Evolutionary conservation across 768 basidiomycete species (phyloP).

Genomic region (Tricholoma flavovirens): DNA sequence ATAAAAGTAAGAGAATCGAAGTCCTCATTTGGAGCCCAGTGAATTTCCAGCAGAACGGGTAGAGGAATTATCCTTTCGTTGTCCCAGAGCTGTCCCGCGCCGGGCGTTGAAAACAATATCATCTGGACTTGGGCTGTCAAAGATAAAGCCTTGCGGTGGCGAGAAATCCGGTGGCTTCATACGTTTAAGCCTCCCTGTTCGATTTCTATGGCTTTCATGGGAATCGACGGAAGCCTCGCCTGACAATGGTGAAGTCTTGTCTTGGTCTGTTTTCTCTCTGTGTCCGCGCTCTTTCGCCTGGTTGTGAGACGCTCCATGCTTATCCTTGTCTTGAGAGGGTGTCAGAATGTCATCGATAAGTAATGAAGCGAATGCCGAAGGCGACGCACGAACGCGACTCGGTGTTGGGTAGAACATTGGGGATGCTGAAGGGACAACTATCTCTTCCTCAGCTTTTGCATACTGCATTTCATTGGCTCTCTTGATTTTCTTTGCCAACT

Average conservation of each 20-base stretch:
- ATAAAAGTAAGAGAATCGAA: slow-evolving; percentile 14
- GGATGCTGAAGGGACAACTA: slow-evolving; percentile 30
- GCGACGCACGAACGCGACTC: slow-evolving; percentile 60
- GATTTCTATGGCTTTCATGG: slow-evolving; percentile 18
- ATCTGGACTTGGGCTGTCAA: slow-evolving; percentile 87
- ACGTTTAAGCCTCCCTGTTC: slow-evolving; percentile 20
- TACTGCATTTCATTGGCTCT: slow-evolving; percentile 45
- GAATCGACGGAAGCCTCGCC: slow-evolving; percentile 6
- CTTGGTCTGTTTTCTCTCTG: neutral
- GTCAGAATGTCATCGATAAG: slow-evolving; percentile 52
- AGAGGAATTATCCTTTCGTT: slow-evolving; percentile 24
- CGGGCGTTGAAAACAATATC: slow-evolving; percentile 81
- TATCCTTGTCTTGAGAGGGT: slow-evolving; percentile 29
- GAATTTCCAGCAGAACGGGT: slow-evolving; percentile 16
- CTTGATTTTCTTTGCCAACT: slow-evolving; percentile 71
- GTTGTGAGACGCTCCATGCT: slow-evolving; percentile 20
- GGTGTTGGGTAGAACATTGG: slow-evolving; percentile 55
- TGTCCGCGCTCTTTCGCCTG: slow-evolving; percentile 26
- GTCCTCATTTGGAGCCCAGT: slow-evolving; percentile 17
- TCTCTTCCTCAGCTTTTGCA: slow-evolving; percentile 33
- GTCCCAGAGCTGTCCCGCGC: slow-evolving; percentile 59
- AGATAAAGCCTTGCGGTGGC: slow-evolving; percentile 47
- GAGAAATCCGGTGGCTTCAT: slow-evolving; percentile 27
- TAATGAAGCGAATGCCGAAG: slow-evolving; percentile 72
- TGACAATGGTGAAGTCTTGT: neutral